Evolutionary conservation across 805 yeast genomes (phyloP).

Genomic region (Saturnispora sanitii): DNA sequence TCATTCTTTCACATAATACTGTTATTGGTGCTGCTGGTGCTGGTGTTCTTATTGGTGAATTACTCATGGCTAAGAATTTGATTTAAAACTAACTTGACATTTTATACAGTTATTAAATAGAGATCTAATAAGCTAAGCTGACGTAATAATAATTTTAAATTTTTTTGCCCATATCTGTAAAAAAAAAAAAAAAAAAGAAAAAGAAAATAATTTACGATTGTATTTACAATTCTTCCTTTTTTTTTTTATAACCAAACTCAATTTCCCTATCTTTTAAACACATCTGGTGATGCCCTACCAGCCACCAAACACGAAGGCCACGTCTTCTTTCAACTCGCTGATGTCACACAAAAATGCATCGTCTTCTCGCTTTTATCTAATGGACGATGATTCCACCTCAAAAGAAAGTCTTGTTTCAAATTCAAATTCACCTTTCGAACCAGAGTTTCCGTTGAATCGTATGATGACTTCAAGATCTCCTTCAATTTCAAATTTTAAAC

Average conservation of each 20-base stretch:
- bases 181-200: too few relatives aligned
- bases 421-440: not conserved
- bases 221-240: not conserved
- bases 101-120: not conserved
- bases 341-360: slow-evolving; percentile 4
- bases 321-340: slow-evolving; percentile 2
- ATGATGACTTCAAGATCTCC: slow-evolving; percentile 3
- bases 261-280: not conserved
- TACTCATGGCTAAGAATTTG: slow-evolving; percentile 65
- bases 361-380: slow-evolving; percentile 9
- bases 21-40: slow-evolving; percentile 98
- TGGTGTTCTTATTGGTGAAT: slow-evolving; percentile 91
- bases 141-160: not conserved
- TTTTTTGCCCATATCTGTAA: not conserved
- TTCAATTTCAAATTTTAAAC: not conserved
- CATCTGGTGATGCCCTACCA: slow-evolving; percentile 5
- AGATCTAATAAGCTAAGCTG: not conserved
- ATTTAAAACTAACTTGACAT: slow-evolving; percentile 35
- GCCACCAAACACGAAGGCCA: slow-evolving; percentile 7
- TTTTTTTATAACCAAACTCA: not conserved
- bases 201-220: too few relatives aligned
- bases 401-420: slow-evolving; percentile 9
- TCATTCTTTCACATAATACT: slow-evolving; percentile 94
- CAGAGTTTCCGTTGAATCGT: slow-evolving; percentile 3
- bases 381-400: slow-evolving; percentile 12